Evolutionary conservation across 2,329 filamentous ascomycete species (phyloP), one percentile per base, ranked within the genome.

Genomic region (Paecilomyces fulvus): DNA sequence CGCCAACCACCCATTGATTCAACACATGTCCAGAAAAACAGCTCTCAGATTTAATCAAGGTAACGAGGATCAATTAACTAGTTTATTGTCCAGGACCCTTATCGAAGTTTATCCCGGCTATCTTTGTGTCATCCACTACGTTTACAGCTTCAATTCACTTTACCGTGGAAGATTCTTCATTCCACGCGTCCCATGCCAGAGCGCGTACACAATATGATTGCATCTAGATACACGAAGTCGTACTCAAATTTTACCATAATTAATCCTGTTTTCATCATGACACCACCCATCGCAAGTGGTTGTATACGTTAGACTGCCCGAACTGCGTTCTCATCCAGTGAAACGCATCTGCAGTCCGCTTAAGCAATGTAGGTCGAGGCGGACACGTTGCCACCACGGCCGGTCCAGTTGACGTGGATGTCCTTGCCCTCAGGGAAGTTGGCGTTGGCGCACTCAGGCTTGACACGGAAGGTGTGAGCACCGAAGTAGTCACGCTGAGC

Each of bases 401-500:
- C 94, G 67, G 94, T 99, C 94, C 94, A 99, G 89, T 99, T 99
- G 77, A 97, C 91, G 84, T 99, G 94, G 73, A 92, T 94, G 76
- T 97, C 85, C 80, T 91, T 80, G 76, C 87, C 90, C 67, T 82
- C 84, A 64, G 86, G 87, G 81, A 95, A 95, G 79, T 90, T 91
- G 57, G 80, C 84, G 75, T 70, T 88, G 67, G 88, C 88, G 64
- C 67, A 70, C 79, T 92, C 88, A 59, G 89, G 88, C 87, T 94
- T 92, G 79, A 94, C 84, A 69, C 80, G 80, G 86, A 94, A 94
- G 65, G 89, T 94, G 82, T 94, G 89, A 63, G 89, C 89, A 75
- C 94, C 94, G 73, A 99, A 99, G 89, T 97, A 99, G 77, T 99
- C 94, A 82, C 94, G 89, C 84, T 99, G 94, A 57, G 92, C 94